Evolutionary conservation across 2,329 filamentous ascomycete genomes (phyloP).

Genomic region (Calycina marina): DNA sequence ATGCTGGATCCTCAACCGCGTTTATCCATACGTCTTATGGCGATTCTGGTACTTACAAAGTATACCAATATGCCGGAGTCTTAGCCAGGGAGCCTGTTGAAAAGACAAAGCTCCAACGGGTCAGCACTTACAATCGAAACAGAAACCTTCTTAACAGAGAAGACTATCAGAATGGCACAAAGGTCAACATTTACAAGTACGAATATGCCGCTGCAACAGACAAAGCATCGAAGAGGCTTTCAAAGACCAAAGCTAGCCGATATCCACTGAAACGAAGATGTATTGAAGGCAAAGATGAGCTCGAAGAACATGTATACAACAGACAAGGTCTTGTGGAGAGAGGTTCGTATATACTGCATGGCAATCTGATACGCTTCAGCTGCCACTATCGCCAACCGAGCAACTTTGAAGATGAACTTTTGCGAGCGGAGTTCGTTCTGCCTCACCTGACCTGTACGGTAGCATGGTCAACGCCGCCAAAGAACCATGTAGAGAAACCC

Average conservation of each 20-base stretch:
- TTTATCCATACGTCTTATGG: background rate
- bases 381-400: constrained; percentile 39
- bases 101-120: constrained; percentile 25
- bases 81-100: constrained; percentile 30
- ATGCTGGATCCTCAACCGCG: constrained; percentile 1
- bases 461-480: constrained; percentile 35
- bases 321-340: constrained; percentile 34
- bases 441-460: constrained; percentile 36
- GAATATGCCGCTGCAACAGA: constrained; percentile 21
- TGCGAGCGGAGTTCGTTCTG: constrained; percentile 36
- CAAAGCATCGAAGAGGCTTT: constrained; percentile 21
- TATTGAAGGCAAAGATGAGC: constrained; percentile 27
- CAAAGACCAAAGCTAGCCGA: constrained; percentile 8
- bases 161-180: constrained; percentile 19
- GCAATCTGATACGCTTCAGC: constrained; percentile 36
- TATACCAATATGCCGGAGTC: constrained; percentile 9
- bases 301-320: constrained; percentile 33
- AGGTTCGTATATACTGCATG: constrained; percentile 36
- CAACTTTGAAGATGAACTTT: constrained; percentile 35
- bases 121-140: constrained; percentile 31
- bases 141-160: constrained; percentile 25
- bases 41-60: constrained; percentile 2
- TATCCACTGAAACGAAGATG: constrained; percentile 26
- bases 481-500: constrained; percentile 32
- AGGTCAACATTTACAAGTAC: constrained; percentile 32